Percentiles rank a stretch among this genome's conserved stretches.
phyloP scores from a whole-genome alignment of 495 filamentous ascomycete genomes.

The Neurospora sp. region DNA sequence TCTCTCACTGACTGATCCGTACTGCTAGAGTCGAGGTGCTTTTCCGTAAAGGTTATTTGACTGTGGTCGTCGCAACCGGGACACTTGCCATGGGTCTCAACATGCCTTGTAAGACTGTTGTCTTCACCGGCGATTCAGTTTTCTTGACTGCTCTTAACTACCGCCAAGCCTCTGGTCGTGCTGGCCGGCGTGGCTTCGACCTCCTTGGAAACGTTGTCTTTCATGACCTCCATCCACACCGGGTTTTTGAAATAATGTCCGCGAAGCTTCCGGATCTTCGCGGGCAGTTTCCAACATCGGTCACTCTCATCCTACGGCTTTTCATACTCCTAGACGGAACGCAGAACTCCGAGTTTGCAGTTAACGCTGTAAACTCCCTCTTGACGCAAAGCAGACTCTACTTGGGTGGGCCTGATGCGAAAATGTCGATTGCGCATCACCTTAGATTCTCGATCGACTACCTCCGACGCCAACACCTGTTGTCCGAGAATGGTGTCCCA shows the following conservation, averaged over 20 bases:
- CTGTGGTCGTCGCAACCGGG: slow-evolving; percentile 68
- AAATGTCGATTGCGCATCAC: slow-evolving; percentile 61
- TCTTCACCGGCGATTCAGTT: slow-evolving; percentile 64
- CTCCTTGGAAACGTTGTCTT: slow-evolving; percentile 74
- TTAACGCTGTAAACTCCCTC: slow-evolving; percentile 51
- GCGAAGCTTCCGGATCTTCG: slow-evolving; percentile 61
- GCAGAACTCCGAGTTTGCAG: slow-evolving; percentile 47
- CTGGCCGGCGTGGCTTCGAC: slow-evolving; percentile 73
- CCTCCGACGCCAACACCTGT: slow-evolving; percentile 54
- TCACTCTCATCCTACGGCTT: slow-evolving; percentile 58
- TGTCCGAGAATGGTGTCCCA: slow-evolving; percentile 48
- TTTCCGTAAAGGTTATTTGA: slow-evolving; percentile 62
- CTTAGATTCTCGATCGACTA: slow-evolving; percentile 75
- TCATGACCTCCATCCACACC: slow-evolving; percentile 44
- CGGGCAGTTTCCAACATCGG: slow-evolving; percentile 71
- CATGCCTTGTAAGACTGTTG: slow-evolving; percentile 75
- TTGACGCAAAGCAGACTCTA: slow-evolving; percentile 60
- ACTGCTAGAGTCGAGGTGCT: slow-evolving; percentile 49
- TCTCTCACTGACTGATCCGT: slow-evolving; percentile 14
- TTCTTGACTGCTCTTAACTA: slow-evolving; percentile 66
- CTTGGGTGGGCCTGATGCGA: slow-evolving; percentile 50
- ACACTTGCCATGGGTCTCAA: slow-evolving; percentile 72
- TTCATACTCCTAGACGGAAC: slow-evolving; percentile 58
- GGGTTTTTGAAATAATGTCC: slow-evolving; percentile 54
- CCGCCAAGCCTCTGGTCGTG: slow-evolving; percentile 65